Base-by-base conservation (phyloP, 306 rosid genomes). In the Neltuma alba region DNA sequence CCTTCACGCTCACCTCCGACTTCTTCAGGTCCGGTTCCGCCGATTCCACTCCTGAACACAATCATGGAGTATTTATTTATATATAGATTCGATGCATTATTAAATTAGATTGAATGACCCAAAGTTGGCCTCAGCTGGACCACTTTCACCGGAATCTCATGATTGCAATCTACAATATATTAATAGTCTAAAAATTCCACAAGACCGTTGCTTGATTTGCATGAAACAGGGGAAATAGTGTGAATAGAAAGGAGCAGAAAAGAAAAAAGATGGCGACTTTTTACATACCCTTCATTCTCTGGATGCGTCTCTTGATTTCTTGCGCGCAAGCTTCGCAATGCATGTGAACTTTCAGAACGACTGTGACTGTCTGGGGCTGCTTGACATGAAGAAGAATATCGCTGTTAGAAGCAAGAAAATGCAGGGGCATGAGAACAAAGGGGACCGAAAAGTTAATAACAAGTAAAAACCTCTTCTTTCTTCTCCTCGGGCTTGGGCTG, bases 301-400 rank as follows among this genome's bases (percentile, higher is more conserved):
- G 86, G 16, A 94, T 92, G 82, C 95, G 90, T 86, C 88, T 91
- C 88, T 89, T 91, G 80, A 94, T 92, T 86, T 86, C 95, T 66
- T 88, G 92, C 1, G 97, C 89, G 78, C 97, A 95, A 44, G 97
- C 97, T 28, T 95, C 96, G 18, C 97, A 92, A 82, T 95, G 98
- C 98, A 94, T 94, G 91, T 89, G 91, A 44, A 88, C 99, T 82
- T 81, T 88, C 42, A 95, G 87, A 40, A 87, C 82, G 15, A 87
- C 97, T 0, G 77, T 82, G n/a, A 82, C 48, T 16, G 84, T 40
- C 86, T 81, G 87, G 65, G 85, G 85, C 94, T 82, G 91, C 76
- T 52, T 8, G 15, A 60, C 37, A 30, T 60, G 18, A 9, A 55
- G 16, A 10, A 58, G n/a, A 14, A 28, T 16, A 47, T 1, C 14